Percentiles rank a stretch among this genome's conserved stretches.
Evolutionary conservation across 78 protist species (phyloP).

Genomic region (Chrysochromulina parva): DNA sequence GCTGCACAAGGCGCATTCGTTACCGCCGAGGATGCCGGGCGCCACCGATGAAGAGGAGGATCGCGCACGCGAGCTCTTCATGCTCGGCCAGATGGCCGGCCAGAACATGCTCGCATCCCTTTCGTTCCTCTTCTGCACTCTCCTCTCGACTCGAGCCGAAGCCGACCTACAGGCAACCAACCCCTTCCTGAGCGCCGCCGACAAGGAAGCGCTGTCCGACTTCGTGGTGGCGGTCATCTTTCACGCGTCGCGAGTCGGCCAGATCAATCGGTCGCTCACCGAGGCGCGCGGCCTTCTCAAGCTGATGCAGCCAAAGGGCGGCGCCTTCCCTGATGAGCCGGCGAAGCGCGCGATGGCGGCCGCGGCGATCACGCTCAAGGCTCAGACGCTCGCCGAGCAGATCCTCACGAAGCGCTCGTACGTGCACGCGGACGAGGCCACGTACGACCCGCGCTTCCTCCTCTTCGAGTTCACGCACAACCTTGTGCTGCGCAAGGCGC

Average conservation of each 20-base stretch:
- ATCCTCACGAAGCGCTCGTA: not conserved
- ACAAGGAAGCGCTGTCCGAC: not conserved
- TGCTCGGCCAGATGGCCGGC: not conserved
- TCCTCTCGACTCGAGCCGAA: not conserved
- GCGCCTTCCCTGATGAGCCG: not conserved
- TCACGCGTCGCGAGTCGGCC: conserved; percentile 18
- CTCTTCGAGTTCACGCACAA: conserved; percentile 55
- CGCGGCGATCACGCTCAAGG: not conserved
- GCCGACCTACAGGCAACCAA: conserved; percentile 7
- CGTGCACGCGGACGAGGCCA: not conserved
- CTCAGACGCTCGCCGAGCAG: not conserved
- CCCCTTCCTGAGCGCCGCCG: conserved; percentile 33
- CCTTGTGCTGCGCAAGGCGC: conserved; percentile 36
- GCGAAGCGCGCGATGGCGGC: not conserved
- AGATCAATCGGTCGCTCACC: not conserved
- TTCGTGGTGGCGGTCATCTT: not conserved
- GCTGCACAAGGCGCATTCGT: not conserved
- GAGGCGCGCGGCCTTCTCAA: not conserved
- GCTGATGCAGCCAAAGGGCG: not conserved
- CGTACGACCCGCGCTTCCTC: conserved; percentile 50
- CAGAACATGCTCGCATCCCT: not conserved
- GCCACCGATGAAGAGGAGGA: not conserved
- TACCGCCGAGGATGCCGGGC: not conserved
- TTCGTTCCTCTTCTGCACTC: not conserved
- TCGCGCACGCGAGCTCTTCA: not conserved